A percentile compares a stretch with the other conserved stretches of the same genome.
Evolutionary conservation across 176 grass and related monocot species (phyloP).

Genomic region (Carex cristatella): DNA sequence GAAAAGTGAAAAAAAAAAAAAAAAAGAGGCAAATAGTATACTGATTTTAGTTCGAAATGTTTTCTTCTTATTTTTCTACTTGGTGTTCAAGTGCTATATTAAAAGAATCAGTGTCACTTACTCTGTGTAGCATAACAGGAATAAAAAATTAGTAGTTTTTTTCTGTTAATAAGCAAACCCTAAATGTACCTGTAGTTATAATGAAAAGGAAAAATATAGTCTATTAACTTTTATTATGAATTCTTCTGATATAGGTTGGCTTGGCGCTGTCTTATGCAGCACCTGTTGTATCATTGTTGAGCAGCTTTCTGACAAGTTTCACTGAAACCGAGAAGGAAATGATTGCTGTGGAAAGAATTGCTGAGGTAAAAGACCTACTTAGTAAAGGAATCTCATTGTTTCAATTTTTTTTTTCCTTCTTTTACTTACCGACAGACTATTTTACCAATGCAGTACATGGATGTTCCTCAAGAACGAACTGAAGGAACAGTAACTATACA

Average conservation of each 20-base stretch:
- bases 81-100: not conserved
- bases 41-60: not conserved
- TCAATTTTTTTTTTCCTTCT: not conserved
- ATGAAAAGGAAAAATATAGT: not conserved
- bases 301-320: conserved; percentile 82
- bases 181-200: not conserved
- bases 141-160: not conserved
- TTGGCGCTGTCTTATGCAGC: conserved; percentile 84
- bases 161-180: not conserved
- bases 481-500: conserved; percentile 47
- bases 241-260: conserved; percentile 44
- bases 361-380: conserved; percentile 46
- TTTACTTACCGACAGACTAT: not conserved
- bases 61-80: not conserved
- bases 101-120: not conserved
- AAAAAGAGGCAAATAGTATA: not conserved
- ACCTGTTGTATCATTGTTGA: conserved; percentile 84
- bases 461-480: conserved; percentile 68
- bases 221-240: conserved; percentile 6
- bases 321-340: conserved; percentile 99
- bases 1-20: not conserved
- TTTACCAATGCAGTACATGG: conserved; percentile 47
- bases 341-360: conserved; percentile 87
- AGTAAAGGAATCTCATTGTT: not conserved
- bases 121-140: not conserved